Evolutionary conservation across 345 rosid genomes (phyloP), one percentile per base, ranked within the genome.

Genomic region (Orychophragmus violaceus): DNA sequence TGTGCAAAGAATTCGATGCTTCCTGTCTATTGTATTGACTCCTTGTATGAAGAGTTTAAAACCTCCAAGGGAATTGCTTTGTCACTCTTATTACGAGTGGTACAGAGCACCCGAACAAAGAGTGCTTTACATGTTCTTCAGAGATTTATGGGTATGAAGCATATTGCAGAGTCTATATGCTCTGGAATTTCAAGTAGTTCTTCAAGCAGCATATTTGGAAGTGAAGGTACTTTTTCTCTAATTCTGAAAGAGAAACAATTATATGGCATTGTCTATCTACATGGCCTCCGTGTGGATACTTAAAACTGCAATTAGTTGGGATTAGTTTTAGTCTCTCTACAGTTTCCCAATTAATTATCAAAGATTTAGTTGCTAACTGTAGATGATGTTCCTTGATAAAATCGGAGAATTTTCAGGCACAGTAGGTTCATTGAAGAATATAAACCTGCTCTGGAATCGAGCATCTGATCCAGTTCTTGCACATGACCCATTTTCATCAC

Each of bases 401-500:
- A 35, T 63, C 57, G 64, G 55, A 69, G 45, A 44, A 27, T 80
- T 76, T 32, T 50, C 83, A 89, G 98, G 82, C 54, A 70, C 80
- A 56, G 53, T 79, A 54, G 64, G 58, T 64, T 70, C 82, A 35
- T 74, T 81, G 81, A 82, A 80, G 61, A 68, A 79, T 59, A 68
- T 64, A 58, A 84, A 82, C 46, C 86, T 81, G 62, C 85, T 94
- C 39, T 85, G 92, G 95, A 85, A 74, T 59, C 85, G 83, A 70
- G 84, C 88, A 66, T 79, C 92, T 71, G 94, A 84, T 75, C 95
- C 99, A 18, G 76, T 88, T 77, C 90, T 94, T 66, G 80, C 82
- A 36, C 92, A 69, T 75, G 99, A 94, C 76, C 90, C 97, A 60
- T 94, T 94, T 78, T 90, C 99, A 74, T 87, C 99, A 22, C 82